Evolutionary conservation across 352 stramenopile genomes (phyloP), one percentile per base, ranked within the genome.

Genomic region (Globisporangium sylvaticum): DNA sequence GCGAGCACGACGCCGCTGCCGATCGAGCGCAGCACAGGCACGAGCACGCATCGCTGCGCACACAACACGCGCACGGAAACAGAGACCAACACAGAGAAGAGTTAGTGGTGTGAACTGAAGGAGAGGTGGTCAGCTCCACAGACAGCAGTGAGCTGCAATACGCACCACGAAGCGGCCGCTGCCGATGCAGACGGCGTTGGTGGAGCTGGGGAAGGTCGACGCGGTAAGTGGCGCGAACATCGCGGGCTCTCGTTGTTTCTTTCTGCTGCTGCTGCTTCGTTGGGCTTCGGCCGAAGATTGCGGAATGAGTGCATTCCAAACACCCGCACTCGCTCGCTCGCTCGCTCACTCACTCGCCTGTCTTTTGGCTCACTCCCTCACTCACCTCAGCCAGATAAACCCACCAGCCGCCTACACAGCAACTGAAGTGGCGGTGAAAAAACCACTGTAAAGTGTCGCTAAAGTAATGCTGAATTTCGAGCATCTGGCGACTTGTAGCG

Each of bases 41-140:
- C 78, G n/a, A 94, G 74, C 58, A 92, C 80, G 5, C 68, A 64
- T 39, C 85, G 78, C 80, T 90, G 25, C 22, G 10, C 29, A 53
- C 14, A 42, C 34, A 42, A 42, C 12, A 42, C 34, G 15, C 15
- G 34, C 12, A 42, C 32, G 31, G 6, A 44, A 20, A 46, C 10
- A 27, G 5, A 39, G 1, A 37, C 12, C 25, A 25, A 25, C 6
- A 27, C 15, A 48, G 15, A 7, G 15, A 5, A 29, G 48, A 56
- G 7, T 53, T 7, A 29, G 8, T 18, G 22, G n/a, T 20, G 50
- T 56, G 27, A 31, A 31, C 4, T 31, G 29, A 20, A 56, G 22
- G 12, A n/a, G 12, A 56, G 24, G 18, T n/a, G 50, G n/a, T 25
- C 24, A 32, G 4, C 14, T 46, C 15, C 37, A 46, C 37, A 46